Evolutionary conservation across 257 asterid genomes (phyloP).

Genomic region (Plantago major): DNA sequence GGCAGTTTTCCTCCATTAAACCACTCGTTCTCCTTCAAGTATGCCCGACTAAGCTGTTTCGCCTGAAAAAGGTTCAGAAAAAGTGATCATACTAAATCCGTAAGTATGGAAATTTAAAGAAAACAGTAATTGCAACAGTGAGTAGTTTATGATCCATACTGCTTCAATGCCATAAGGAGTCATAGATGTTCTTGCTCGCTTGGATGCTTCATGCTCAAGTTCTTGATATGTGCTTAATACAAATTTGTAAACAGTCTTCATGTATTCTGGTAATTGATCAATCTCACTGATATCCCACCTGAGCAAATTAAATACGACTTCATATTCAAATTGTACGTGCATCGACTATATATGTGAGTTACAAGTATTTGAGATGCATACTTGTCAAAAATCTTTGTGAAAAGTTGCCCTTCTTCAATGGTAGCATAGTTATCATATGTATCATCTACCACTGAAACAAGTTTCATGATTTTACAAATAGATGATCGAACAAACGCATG

Average conservation of each 20-base stretch:
- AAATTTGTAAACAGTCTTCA: constrained; percentile 30
- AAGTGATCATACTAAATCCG: background rate
- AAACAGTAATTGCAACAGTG: background rate
- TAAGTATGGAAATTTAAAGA: too few species aligned
- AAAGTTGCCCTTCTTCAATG: constrained; percentile 23
- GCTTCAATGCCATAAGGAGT: constrained; percentile 19
- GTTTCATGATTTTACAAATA: constrained; percentile 1
- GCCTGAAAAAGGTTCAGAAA: constrained; percentile 6
- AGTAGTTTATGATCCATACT: constrained; percentile 15
- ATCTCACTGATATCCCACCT: constrained; percentile 36
- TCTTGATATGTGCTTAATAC: constrained; percentile 19
- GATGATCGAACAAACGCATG: background rate
- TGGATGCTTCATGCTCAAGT: constrained; percentile 17
- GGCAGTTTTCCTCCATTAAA: constrained; percentile 23
- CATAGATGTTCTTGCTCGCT: constrained; percentile 16
- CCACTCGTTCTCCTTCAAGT: constrained; percentile 26
- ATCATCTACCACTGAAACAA: constrained; percentile 18
- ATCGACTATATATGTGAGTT: too few species aligned
- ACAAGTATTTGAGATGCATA: background rate
- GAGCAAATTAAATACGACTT: background rate
- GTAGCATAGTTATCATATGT: constrained; percentile 30
- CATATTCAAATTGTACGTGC: too few species aligned
- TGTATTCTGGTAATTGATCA: constrained; percentile 27
- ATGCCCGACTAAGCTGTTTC: constrained; percentile 20
- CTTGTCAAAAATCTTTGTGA: constrained; percentile 25